Base-by-base conservation (phyloP, 345 rosid species). In the Pugionium dolabratum region DNA sequence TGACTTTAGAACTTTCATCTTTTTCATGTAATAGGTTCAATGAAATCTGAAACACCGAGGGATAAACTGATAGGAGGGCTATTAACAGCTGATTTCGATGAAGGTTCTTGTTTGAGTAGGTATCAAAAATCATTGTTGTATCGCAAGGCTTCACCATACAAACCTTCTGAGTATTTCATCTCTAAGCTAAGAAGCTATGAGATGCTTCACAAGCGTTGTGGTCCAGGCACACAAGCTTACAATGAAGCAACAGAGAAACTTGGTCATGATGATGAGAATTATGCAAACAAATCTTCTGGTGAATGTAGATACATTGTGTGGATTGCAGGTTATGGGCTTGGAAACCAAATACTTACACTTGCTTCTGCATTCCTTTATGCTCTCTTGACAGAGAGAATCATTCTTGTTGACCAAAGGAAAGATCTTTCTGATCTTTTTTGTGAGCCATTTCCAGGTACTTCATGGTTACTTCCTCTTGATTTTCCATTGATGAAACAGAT, bases 261-360 rank as follows among this genome's bases (percentile, higher is more conserved):
- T 46, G 70, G 29, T 45, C 62, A 6, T 49, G 64, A 63, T 39
- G 70, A 70, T 39, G 70, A 70, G 40, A 43, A 33, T 11, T 51
- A 54, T 54, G 57, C 33, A 10, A 76, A 5, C 37, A 45, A 2
- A 36, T 9, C 53, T 61, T 33, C 47, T 56, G 56, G 71, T 44
- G 85, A 75, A 46, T 84, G 93, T 55, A 84, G 74, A 46, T 86
- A 86, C 64, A 54, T 84, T 33, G 85, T 84, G 3, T 87, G 87
- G 87, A 29, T 83, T 29, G 80, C 84, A 2, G 82, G 62, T 35
- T 79, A 85, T 1, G 93, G 93, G 32, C 69, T 87, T 45, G 93
- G 93, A 44, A 87, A 87, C 67, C 71, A 84, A 71, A 75, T 87
- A 42, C 50, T 87, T 37, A 76, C 86, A n/a, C 72, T 84, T 37